phyloP scores from a whole-genome alignment of 2,329 filamentous ascomycete species.

The Ophidiomyces ophidiicola region DNA sequence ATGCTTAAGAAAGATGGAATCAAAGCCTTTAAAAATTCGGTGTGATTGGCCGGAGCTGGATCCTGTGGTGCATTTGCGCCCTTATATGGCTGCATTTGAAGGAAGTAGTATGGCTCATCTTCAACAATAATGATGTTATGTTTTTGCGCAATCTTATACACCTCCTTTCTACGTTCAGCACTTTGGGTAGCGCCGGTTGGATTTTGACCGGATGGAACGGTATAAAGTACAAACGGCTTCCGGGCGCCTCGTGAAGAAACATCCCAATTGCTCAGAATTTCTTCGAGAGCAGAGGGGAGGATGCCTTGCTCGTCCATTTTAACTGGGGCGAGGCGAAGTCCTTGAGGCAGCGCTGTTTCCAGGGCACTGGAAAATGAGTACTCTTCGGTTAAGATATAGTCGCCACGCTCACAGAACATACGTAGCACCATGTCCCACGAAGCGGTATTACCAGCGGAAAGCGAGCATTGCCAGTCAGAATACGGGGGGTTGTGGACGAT shows the following conservation, averaged over 20 bases:
- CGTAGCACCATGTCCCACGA: slow-evolving; percentile 73
- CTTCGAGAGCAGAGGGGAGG: slow-evolving; percentile 49
- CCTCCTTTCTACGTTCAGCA: slow-evolving; percentile 50
- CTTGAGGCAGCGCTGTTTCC: slow-evolving; percentile 52
- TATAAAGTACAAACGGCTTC: slow-evolving; percentile 59
- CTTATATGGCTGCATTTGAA: slow-evolving; percentile 68
- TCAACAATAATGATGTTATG: slow-evolving; percentile 81
- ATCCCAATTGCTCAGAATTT: slow-evolving; percentile 55
- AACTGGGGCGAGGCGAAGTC: slow-evolving; percentile 48
- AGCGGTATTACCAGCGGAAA: slow-evolving; percentile 77
- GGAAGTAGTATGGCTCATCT: slow-evolving; percentile 89
- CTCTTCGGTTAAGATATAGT: slow-evolving; percentile 74
- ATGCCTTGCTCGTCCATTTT: slow-evolving; percentile 57
- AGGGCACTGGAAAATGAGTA: slow-evolving; percentile 77
- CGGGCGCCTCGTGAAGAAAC: slow-evolving; percentile 41
- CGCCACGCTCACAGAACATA: slow-evolving; percentile 64
- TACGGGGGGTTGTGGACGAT: slow-evolving; percentile 79
- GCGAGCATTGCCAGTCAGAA: slow-evolving; percentile 72
- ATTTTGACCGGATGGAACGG: slow-evolving; percentile 73
- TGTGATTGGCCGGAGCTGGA: slow-evolving; percentile 49
- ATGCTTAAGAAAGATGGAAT: slow-evolving; percentile 66
- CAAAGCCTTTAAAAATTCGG: slow-evolving; percentile 61
- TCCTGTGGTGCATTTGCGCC: slow-evolving; percentile 40
- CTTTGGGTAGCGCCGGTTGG: slow-evolving; percentile 78
- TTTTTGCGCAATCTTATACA: slow-evolving; percentile 69